Conservation (phyloP, 805 yeast species). For the Scheffersomyces amazonensis region DNA sequence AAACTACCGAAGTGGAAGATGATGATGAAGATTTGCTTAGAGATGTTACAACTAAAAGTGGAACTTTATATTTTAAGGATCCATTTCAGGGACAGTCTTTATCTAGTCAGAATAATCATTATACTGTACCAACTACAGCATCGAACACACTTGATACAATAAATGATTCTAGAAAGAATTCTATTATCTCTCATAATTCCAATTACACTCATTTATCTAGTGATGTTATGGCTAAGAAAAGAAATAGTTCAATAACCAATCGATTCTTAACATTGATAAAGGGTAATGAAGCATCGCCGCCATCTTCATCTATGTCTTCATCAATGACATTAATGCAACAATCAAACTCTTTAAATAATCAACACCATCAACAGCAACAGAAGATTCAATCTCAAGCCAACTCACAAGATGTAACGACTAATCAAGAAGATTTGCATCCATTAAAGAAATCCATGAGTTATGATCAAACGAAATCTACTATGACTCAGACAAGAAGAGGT, state of each 20-base stretch:
- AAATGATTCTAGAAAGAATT: not conserved
- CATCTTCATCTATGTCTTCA: not conserved
- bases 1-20: slow-evolving; percentile 7
- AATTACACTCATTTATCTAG: not conserved
- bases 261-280: slow-evolving; percentile 18
- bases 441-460: slow-evolving; percentile 20
- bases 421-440: too few relatives aligned
- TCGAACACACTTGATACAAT: not conserved
- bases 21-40: slow-evolving; percentile 4
- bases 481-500: slow-evolving; percentile 29
- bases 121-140: not conserved
- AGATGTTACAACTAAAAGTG: slow-evolving; percentile 2
- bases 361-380: too few relatives aligned
- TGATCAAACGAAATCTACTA: slow-evolving; percentile 36
- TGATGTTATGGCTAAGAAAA: not conserved
- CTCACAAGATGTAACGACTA: too few relatives aligned
- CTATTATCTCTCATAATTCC: not conserved
- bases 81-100: too few relatives aligned
- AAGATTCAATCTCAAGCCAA: too few relatives aligned
- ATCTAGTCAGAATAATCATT: too few relatives aligned
- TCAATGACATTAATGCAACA: not conserved
- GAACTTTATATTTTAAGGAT: not conserved
- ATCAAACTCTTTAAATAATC: too few relatives aligned
- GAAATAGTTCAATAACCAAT: slow-evolving; percentile 16
- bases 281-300: too few relatives aligned